These are phyloP conservation scores for Teunomyces pallodes DNA, from an alignment of 805 yeast species.

Conservation along the genomic window DNA sequence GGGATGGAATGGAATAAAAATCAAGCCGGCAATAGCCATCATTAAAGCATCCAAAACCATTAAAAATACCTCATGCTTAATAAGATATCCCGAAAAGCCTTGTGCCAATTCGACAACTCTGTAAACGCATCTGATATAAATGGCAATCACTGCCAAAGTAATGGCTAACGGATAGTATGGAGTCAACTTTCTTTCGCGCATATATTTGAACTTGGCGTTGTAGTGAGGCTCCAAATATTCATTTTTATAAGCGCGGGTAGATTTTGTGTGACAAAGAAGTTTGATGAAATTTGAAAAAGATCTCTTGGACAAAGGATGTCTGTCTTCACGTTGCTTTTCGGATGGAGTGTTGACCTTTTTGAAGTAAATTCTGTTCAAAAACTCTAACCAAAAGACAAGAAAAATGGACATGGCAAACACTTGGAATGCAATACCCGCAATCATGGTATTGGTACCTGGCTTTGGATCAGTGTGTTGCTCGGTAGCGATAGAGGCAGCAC, in stretches of 20 bases:
- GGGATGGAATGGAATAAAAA: constrained; percentile 41
- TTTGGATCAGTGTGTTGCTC: constrained; percentile 17
- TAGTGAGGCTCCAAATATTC: constrained; percentile 28
- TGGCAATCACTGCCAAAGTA: constrained; percentile 28
- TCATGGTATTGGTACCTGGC: constrained; percentile 37
- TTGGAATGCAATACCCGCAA: constrained; percentile 39
- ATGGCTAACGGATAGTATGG: constrained; percentile 34
- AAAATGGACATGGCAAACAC: constrained; percentile 39
- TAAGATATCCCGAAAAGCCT: constrained; percentile 37
- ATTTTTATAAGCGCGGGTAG: constrained; percentile 20
- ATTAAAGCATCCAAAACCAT: constrained; percentile 39
- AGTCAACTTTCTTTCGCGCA: constrained; percentile 26
- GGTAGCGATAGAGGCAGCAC: constrained; percentile 30
- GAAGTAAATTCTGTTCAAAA: constrained; percentile 31
- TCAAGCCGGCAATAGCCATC: constrained; percentile 35
- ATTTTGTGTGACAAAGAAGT: constrained; percentile 25
- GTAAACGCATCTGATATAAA: constrained; percentile 34
- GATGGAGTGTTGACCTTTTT: constrained; percentile 15
- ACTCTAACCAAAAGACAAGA: constrained; percentile 35
- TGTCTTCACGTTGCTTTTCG: constrained; percentile 1
- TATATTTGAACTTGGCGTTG: constrained; percentile 21
- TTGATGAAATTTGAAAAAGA: constrained; percentile 25
- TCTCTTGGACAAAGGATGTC: constrained; percentile 16
- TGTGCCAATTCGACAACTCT: constrained; percentile 40
- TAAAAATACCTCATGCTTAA: constrained; percentile 34